A percentile compares a stretch with the other conserved stretches of the same genome.
Evolutionary conservation across 176 grass and related monocot species (phyloP).

Genomic region (Triticum turgidum): DNA sequence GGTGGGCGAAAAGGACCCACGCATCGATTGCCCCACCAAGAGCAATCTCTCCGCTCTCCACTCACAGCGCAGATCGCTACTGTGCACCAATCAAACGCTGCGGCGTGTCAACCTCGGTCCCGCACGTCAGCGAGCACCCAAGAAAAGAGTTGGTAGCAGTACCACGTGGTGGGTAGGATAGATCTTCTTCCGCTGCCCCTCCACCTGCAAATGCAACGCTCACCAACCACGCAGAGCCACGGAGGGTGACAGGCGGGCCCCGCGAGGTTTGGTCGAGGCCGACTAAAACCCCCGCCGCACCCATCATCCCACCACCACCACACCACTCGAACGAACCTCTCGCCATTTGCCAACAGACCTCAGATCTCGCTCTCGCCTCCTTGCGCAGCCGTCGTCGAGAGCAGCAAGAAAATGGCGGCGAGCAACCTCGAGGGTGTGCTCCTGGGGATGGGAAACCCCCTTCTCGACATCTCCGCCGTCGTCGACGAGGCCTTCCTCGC

Average conservation of each 20-base stretch:
- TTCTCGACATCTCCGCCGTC: constrained; percentile 95
- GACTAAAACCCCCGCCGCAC: constrained; percentile 35
- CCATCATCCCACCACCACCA: background rate
- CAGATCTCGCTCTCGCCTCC: constrained; percentile 43
- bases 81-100: background rate
- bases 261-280: constrained; percentile 21
- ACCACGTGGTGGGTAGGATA: constrained; percentile 3
- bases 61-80: background rate
- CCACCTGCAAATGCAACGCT: background rate
- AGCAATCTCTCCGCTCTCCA: background rate
- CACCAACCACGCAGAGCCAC: constrained; percentile 29
- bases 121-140: background rate
- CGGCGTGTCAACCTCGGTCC: background rate
- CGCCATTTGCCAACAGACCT: background rate
- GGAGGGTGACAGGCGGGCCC: constrained; percentile 20
- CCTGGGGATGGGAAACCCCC: constrained; percentile 97
- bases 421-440: constrained; percentile 69
- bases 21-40: background rate
- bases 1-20: constrained; percentile 33
- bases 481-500: constrained; percentile 88
- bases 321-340: background rate
- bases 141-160: background rate
- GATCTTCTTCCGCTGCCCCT: background rate
- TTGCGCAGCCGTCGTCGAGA: constrained; percentile 9
- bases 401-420: constrained; percentile 32